Evolutionary conservation across 140 eudicot species (phyloP), one percentile per base, ranked within the genome.

Genomic region (Bidens hawaiensis): DNA sequence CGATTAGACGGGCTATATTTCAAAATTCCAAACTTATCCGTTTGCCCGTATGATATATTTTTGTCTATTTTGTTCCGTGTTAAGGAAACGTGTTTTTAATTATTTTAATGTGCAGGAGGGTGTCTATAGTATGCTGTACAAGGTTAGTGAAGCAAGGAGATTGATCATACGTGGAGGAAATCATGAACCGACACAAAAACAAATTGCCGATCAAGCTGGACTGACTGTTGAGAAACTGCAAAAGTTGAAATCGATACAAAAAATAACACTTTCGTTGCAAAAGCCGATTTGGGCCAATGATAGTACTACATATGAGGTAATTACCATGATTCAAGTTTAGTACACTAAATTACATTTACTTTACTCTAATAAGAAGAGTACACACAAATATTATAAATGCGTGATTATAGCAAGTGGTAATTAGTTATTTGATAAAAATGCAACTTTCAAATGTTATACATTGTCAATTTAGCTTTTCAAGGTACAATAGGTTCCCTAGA

Each of bases 1-100:
- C 94, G 5, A 75, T 88, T 59, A 77, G 87, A 75, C 82, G 80
- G 69, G 95, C 97, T 27, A 80, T 94, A 49, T 83, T 81, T 78
- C 90, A 75, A 55, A 81, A 94, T 64, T 88, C 97, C 17, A 85
- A 93, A 80, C 83, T 82, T 34, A 83, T 94, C 40, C 97, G 97
- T 65, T 68, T 94, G 77, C 99, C 99, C 0, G 99, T 94, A 85
- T 72, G 76, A 47, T 8, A n/a, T 60, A 40, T 55, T 46, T 19
- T n/a, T 15, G 8, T 26, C 12, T 17, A 0, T 63, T 21, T 64
- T 5, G 10, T 46, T 69, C 15, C 27, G 53, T 19, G 47, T 27
- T 17, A 24, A 38, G 8, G 27, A 14, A 36, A 19, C 4, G 5
- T 58, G 9, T 4, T 19, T 5, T 10, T 21, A 52, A 26, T 19